Evolutionary conservation across 257 asterid genomes (phyloP).

Genomic region (Misopates orontium): DNA sequence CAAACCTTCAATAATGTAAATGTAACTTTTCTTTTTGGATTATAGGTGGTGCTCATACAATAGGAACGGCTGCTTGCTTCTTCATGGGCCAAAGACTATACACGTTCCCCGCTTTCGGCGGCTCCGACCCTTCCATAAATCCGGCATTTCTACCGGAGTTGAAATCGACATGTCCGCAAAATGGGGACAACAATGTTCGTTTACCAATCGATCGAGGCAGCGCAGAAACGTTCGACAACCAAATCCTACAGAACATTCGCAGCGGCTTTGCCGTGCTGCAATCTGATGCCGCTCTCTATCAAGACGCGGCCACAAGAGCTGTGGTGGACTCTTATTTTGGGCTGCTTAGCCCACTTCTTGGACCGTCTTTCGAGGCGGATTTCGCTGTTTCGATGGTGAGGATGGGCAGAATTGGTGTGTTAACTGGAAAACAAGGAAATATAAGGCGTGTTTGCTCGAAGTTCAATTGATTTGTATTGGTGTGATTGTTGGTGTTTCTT

Average conservation of each 20-base stretch:
- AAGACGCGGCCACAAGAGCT: slow-evolving; percentile 47
- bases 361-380: slow-evolving; percentile 65
- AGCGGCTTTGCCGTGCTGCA: slow-evolving; percentile 70
- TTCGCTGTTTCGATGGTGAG: slow-evolving; percentile 64
- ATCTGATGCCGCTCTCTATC: slow-evolving; percentile 71
- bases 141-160: slow-evolving; percentile 61
- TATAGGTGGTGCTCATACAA: slow-evolving; percentile 68
- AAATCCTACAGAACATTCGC: slow-evolving; percentile 57
- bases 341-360: slow-evolving; percentile 35
- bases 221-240: slow-evolving; percentile 47
- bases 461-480: slow-evolving; percentile 32
- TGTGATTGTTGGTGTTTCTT: not conserved
- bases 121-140: slow-evolving; percentile 73
- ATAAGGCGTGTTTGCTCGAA: slow-evolving; percentile 66
- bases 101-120: slow-evolving; percentile 45
- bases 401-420: slow-evolving; percentile 75
- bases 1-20: too few relatives aligned
- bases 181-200: slow-evolving; percentile 54
- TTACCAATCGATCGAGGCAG: slow-evolving; percentile 63
- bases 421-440: slow-evolving; percentile 58
- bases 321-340: slow-evolving; percentile 77
- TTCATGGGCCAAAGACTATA: slow-evolving; percentile 79
- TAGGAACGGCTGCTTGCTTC: slow-evolving; percentile 93
- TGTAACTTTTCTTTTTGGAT: not conserved
- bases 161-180: slow-evolving; percentile 49